Conservation (phyloP, 2,329 filamentous ascomycete genomes). For the Neospermospora avenae region DNA sequence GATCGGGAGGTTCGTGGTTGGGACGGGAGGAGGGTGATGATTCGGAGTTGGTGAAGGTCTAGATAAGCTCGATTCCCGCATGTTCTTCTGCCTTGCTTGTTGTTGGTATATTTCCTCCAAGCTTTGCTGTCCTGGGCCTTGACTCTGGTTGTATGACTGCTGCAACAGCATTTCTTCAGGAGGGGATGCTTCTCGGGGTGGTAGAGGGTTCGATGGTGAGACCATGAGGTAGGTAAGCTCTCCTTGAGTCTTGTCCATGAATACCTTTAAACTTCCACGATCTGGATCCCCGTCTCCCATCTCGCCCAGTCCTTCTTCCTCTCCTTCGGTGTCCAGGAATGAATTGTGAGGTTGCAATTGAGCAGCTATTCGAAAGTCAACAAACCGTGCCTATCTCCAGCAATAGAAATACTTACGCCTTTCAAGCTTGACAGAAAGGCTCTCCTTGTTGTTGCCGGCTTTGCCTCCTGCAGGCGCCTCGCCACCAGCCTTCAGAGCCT, state of each 20-base stretch:
- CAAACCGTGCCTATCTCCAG: background rate
- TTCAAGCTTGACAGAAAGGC: slow-evolving; percentile 52
- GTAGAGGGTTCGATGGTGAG: slow-evolving; percentile 61
- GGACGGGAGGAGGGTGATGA: slow-evolving; percentile 56
- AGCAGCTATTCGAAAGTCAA: slow-evolving; percentile 16
- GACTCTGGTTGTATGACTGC: slow-evolving; percentile 46
- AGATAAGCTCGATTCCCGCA: slow-evolving; percentile 47
- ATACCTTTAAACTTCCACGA: slow-evolving; percentile 54
- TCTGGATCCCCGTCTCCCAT: slow-evolving; percentile 35
- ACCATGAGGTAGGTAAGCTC: slow-evolving; percentile 69
- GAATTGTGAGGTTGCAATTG: slow-evolving; percentile 33
- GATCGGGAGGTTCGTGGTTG: slow-evolving; percentile 37
- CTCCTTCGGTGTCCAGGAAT: slow-evolving; percentile 44
- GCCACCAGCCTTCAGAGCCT: slow-evolving; percentile 46
- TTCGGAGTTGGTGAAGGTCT: slow-evolving; percentile 54
- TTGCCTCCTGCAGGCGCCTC: slow-evolving; percentile 36
- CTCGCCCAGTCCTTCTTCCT: slow-evolving; percentile 45
- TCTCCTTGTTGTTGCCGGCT: slow-evolving; percentile 49
- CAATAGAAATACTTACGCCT: slow-evolving; percentile 44
- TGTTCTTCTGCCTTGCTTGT: slow-evolving; percentile 52
- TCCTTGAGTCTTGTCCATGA: slow-evolving; percentile 61
- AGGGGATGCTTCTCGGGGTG: slow-evolving; percentile 60
- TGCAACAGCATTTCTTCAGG: slow-evolving; percentile 57
- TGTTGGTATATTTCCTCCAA: slow-evolving; percentile 34
- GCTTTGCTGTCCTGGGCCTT: slow-evolving; percentile 39